Percentiles rank a stretch among this genome's conserved stretches.
phyloP scores from a whole-genome alignment of 345 rosid species.

The Cardamine chenopodiifolia region DNA sequence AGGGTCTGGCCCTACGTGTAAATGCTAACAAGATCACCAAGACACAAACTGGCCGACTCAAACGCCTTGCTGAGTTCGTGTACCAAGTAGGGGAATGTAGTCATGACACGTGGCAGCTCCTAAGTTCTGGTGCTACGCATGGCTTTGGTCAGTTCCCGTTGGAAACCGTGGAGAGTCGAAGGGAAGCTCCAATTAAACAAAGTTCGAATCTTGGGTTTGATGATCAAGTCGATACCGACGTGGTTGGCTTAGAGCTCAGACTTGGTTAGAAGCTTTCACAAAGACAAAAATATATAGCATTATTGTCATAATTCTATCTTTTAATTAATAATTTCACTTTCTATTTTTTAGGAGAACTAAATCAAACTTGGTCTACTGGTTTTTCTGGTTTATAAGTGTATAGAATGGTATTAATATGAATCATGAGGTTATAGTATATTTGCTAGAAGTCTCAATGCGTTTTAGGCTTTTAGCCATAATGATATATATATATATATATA shows the following conservation, averaged over 20 bases:
- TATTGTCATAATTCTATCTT: constrained; percentile 5
- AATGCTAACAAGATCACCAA: constrained; percentile 37
- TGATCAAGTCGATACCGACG: constrained; percentile 40
- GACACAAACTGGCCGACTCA: constrained; percentile 44
- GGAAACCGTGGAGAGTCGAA: constrained; percentile 26
- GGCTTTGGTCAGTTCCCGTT: constrained; percentile 35
- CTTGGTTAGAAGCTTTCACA: constrained; percentile 34
- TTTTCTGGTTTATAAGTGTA: background rate
- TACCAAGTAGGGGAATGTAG: constrained; percentile 38
- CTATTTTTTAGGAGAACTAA: background rate
- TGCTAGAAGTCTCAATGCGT: background rate
- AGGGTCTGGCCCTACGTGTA: constrained; percentile 19
- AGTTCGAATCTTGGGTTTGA: constrained; percentile 32
- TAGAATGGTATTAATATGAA: background rate
- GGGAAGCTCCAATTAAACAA: constrained; percentile 18
- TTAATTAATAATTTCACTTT: constrained; percentile 24
- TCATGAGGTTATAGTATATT: background rate
- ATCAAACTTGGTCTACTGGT: constrained; percentile 15
- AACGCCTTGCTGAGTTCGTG: constrained; percentile 31
- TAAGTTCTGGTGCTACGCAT: constrained; percentile 31
- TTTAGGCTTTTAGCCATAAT: background rate
- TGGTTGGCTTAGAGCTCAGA: constrained; percentile 44
- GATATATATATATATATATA: background rate
- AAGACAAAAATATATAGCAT: background rate
- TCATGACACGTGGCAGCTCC: constrained; percentile 37